Evolutionary conservation across 1,139 yeast species (phyloP).

Genomic region (Debaryomyces nepalensis): DNA sequence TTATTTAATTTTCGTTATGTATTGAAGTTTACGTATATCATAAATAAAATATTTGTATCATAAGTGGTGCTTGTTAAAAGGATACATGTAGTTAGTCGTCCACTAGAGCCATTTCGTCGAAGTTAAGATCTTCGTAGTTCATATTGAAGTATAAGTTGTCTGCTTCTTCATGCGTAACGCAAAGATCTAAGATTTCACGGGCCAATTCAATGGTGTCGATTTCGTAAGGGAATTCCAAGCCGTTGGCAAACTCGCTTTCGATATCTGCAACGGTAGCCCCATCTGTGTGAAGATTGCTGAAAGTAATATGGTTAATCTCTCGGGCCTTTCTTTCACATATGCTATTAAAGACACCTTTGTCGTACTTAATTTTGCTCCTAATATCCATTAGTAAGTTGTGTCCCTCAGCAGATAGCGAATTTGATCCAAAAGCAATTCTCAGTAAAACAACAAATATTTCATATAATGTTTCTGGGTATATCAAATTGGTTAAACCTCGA

Average conservation of each 20-base stretch:
- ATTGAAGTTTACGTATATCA: conserved; percentile 13
- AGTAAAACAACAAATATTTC: conserved; percentile 57
- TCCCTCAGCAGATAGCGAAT: conserved; percentile 43
- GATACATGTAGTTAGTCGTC: conserved; percentile 11
- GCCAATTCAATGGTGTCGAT: conserved; percentile 70
- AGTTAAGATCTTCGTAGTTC: conserved; percentile 43
- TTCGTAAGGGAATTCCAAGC: conserved; percentile 66
- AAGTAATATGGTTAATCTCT: conserved; percentile 39
- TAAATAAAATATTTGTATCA: conserved; percentile 12
- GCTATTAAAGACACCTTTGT: conserved; percentile 41
- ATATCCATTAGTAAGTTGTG: conserved; percentile 34
- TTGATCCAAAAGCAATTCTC: conserved; percentile 60
- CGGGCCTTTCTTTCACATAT: conserved; percentile 48
- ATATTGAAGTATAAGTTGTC: conserved; percentile 73
- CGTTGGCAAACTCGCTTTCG: conserved; percentile 54
- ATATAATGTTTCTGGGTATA: conserved; percentile 48
- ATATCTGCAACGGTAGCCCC: conserved; percentile 31
- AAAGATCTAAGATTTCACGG: conserved; percentile 68
- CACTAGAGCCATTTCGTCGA: conserved; percentile 33
- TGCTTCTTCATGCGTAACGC: conserved; percentile 78
- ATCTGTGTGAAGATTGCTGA: conserved; percentile 6
- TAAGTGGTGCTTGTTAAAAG: conserved; percentile 7
- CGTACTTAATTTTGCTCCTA: conserved; percentile 28
- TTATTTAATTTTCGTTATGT: conserved; percentile 13
- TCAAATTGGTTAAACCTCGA: conserved; percentile 35